Conservation (phyloP, 352 stramenopile species). For the Phytophthora sp. region DNA sequence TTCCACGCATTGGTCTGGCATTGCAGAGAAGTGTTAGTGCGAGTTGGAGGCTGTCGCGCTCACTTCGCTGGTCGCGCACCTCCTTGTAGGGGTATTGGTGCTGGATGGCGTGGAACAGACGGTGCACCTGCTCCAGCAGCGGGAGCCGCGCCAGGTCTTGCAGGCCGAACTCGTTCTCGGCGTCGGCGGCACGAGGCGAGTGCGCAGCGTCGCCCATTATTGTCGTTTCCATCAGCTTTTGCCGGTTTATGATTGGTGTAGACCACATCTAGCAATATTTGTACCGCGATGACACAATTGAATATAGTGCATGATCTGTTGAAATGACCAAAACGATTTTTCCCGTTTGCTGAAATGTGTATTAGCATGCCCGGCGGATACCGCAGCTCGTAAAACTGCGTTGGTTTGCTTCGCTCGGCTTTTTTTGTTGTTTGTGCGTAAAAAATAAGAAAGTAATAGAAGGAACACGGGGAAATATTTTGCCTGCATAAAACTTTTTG, state of each 20-base stretch:
- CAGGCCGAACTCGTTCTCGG: constrained; percentile 74
- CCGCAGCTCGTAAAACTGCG: too few relatives aligned
- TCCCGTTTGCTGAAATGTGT: too few relatives aligned
- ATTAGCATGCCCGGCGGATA: too few relatives aligned
- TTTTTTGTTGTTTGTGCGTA: too few relatives aligned
- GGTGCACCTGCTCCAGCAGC: constrained; percentile 85
- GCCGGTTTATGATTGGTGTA: not conserved
- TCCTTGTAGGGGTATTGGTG: constrained; percentile 85
- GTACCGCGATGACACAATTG: too few relatives aligned
- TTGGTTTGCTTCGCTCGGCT: too few relatives aligned
- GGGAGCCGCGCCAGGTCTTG: constrained; percentile 66
- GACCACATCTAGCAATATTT: not conserved
- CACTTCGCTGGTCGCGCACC: constrained; percentile 25
- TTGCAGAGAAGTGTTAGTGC: not conserved
- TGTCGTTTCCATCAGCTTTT: not conserved
- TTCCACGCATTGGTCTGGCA: constrained; percentile 78
- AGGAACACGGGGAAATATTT: too few relatives aligned
- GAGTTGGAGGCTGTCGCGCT: not conserved
- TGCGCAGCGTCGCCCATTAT: constrained; percentile 23
- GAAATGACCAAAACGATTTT: too few relatives aligned
- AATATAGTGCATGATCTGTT: too few relatives aligned
- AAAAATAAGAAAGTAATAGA: too few relatives aligned
- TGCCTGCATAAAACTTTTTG: too few relatives aligned
- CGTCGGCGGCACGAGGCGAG: constrained; percentile 6
- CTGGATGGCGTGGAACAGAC: constrained; percentile 86